Evolutionary conservation across 768 basidiomycete species (phyloP), one percentile per base, ranked within the genome.

Genomic region (Hygrophoropsis aurantiaca): DNA sequence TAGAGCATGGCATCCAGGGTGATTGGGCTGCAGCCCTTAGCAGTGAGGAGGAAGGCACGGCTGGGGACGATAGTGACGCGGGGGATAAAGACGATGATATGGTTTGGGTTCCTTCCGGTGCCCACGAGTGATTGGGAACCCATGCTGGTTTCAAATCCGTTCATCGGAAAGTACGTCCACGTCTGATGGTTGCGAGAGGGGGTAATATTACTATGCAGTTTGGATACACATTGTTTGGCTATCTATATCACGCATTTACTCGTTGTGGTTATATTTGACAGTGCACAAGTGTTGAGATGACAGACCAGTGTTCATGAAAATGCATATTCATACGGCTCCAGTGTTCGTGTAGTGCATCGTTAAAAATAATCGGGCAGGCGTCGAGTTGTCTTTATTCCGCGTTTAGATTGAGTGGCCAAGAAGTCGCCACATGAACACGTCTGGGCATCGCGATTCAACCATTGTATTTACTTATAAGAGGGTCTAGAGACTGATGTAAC

Each of bases 11-110:
- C 47, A 70, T 73, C 2, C 67, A 75, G 49, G 84, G 74, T n/a
- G 84, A 83, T 27, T 94, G 91, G 91, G 87, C 80, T 27, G 53
- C 40, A 3, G 81, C 74, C 26, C 64, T 80, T 56, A 80, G 77
- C 50, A 86, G 84, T 54, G 86, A 87, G 50, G 61, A 67, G 53
- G 68, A 61, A 13, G 59, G 41, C 19, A 56, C 61, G 19, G 46
- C 58, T 36, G 46, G 18, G 1, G 44, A 46, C 21, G 56, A 46
- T 20, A 62, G 60, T 35, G 65, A 66, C 38, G 55, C 51, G 32
- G 47, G 44, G 15, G 52, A 54, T 26, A 54, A 47, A 10, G 62
- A 61, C 27, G 56, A 54, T 23, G 66, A 68, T 38, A 34, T 64
- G 20, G 62, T 65, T 11, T 71, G 69, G 68, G 58, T 70, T 20